Base-by-base conservation (phyloP, 257 asterid species). In the Mitragyna speciosa region DNA sequence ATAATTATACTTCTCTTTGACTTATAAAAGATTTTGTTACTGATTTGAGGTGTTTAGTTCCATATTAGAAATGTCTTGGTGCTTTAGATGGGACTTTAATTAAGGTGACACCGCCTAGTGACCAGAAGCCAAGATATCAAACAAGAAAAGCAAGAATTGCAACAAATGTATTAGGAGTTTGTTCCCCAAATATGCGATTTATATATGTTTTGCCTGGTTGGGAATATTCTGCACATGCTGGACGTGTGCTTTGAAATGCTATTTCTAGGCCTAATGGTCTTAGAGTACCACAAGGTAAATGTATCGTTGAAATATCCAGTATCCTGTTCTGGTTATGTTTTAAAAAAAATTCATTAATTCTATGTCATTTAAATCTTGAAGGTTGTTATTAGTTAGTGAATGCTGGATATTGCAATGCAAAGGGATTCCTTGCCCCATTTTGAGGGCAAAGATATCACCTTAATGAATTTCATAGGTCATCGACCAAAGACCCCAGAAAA, bases 161-260 rank as follows among this genome's bases (percentile, higher is more conserved):
- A 70, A 31, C 52, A 11, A 70, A 70, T 36, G 51, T 70, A 2
- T 19, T 70, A 70, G 75, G 39, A 36, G 39, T 36, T n/a, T n/a
- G n/a, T n/a, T n/a, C n/a, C n/a, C n/a, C n/a, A n/a, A n/a, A n/a
- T n/a, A n/a, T n/a, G n/a, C n/a, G n/a, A n/a, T n/a, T n/a, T n/a
- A n/a, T n/a, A n/a, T n/a, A n/a, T n/a, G n/a, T n/a, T n/a, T n/a
- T 36, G 39, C 39, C n/a, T n/a, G n/a, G n/a, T n/a, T n/a, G n/a
- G n/a, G n/a, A n/a, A n/a, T n/a, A n/a, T n/a, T 48, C 24, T 6
- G 22, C 76, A 72, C 76, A 72, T 47, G 63, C 47, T 72, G 76
- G 76, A 2, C 22, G 61, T 72, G 76, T 72, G 10, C 76, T 72
- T 72, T 9, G 41, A 72, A n/a, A 72, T 72, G 61, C 41, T 24